Evolutionary conservation across 1,139 yeast genomes (phyloP).

Genomic region (Lizanozyma gosingica): DNA sequence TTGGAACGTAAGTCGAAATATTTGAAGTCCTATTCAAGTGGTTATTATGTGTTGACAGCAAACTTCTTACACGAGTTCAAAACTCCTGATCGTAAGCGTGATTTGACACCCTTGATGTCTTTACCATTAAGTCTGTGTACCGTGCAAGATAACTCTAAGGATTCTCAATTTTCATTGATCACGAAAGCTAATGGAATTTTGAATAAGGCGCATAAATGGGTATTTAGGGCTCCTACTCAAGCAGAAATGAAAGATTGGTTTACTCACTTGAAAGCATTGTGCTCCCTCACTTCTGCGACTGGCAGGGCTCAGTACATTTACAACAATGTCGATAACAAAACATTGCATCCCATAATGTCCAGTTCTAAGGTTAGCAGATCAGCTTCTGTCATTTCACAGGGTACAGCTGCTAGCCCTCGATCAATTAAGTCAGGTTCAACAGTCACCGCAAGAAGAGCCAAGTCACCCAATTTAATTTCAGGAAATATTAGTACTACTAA

Average conservation of each 20-base stretch:
- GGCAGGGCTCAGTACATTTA: neutral
- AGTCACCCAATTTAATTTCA: neutral
- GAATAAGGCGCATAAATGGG: slow-evolving; percentile 86
- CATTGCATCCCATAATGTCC: neutral
- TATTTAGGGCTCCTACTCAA: slow-evolving; percentile 76
- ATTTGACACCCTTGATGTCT: slow-evolving; percentile 83
- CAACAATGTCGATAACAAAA: neutral
- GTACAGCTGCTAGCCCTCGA: neutral
- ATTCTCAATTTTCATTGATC: slow-evolving; percentile 70
- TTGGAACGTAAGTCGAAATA: slow-evolving; percentile 88
- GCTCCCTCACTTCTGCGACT: slow-evolving; percentile 12
- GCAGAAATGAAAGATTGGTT: slow-evolving; percentile 80
- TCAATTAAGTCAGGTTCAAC: neutral
- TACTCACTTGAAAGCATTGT: slow-evolving; percentile 60
- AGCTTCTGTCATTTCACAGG: neutral
- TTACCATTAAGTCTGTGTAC: slow-evolving; percentile 73
- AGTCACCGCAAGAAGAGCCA: neutral
- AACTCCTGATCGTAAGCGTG: slow-evolving; percentile 71
- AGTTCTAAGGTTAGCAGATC: neutral
- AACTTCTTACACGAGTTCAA: slow-evolving; percentile 87
- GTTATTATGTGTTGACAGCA: slow-evolving; percentile 89
- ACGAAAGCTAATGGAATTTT: slow-evolving; percentile 63
- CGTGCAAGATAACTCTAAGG: slow-evolving; percentile 74
- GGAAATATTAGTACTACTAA: neutral
- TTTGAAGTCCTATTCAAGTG: slow-evolving; percentile 79